These are phyloP conservation scores for Sesbania bispinosa DNA, from an alignment of 306 rosid genomes.

Conservation along the genomic window DNA sequence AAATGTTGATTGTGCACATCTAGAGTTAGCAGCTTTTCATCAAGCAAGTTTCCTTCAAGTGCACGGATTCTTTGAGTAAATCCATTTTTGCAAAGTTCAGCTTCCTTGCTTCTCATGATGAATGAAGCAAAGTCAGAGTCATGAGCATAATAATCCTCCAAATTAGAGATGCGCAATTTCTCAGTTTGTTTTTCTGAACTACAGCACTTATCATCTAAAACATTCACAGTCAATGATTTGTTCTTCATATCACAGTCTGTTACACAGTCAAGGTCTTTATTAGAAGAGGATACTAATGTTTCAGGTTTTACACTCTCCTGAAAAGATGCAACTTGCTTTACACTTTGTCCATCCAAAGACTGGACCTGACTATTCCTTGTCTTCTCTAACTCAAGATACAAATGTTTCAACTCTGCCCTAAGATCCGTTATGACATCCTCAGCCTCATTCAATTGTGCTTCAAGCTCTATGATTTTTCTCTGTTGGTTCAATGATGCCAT, in stretches of 20 bases:
- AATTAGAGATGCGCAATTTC: conserved; percentile 31
- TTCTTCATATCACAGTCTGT: conserved; percentile 32
- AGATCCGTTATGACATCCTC: conserved; percentile 73
- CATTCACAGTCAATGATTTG: conserved; percentile 10
- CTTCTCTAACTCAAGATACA: conserved; percentile 43
- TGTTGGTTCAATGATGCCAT: conserved; percentile 41
- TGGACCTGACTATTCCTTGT: conserved; percentile 35
- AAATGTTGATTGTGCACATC: conserved; percentile 26
- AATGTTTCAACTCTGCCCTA: conserved; percentile 55
- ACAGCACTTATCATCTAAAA: conserved; percentile 26
- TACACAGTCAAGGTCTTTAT: conserved; percentile 27
- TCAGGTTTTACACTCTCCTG: conserved; percentile 13
- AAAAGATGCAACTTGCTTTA: conserved; percentile 29
- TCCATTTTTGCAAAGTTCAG: conserved; percentile 55
- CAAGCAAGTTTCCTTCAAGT: conserved; percentile 50
- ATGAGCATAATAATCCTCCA: conserved; percentile 32
- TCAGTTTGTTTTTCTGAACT: conserved; percentile 25
- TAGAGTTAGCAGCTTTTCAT: conserved; percentile 34
- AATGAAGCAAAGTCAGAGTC: conserved; percentile 51
- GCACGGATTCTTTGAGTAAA: conserved; percentile 67
- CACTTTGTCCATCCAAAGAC: conserved; percentile 24
- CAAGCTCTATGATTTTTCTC: conserved; percentile 62
- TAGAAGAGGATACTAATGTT: conserved; percentile 16
- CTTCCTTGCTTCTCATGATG: conserved; percentile 47
- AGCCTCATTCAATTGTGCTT: conserved; percentile 68